Conservation (phyloP, 257 asterid species). For the Solanum habrochaites region DNA sequence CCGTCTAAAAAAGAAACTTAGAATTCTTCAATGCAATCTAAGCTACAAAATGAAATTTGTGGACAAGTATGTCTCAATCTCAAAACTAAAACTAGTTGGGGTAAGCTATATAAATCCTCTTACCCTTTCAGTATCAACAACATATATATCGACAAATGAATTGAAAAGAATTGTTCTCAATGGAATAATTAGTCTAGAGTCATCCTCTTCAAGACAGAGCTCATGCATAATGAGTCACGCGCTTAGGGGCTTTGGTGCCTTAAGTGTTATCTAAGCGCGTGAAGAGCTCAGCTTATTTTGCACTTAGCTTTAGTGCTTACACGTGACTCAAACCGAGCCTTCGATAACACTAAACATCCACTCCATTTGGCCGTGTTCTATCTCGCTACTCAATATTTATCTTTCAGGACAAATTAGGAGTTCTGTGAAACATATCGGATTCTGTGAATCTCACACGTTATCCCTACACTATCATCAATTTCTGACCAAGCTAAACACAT, state of each 20-base stretch:
- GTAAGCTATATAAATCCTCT: background rate
- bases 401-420: background rate
- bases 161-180: background rate
- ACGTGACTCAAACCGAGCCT: background rate
- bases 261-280: background rate
- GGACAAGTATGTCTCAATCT: background rate
- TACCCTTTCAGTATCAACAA: background rate
- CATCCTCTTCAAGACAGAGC: background rate
- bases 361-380: background rate
- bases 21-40: background rate
- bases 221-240: background rate
- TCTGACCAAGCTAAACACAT: background rate
- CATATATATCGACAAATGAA: background rate
- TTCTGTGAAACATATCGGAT: background rate
- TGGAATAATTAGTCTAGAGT: background rate
- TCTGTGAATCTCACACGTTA: background rate
- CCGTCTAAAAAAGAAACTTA: background rate
- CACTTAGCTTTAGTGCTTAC: background rate
- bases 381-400: background rate
- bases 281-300: background rate
- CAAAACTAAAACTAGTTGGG: background rate
- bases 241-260: background rate
- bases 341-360: background rate
- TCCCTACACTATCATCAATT: background rate
- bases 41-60: background rate